Percentiles rank a stretch among this genome's conserved stretches.
phyloP scores from a whole-genome alignment of 1,139 yeast species.

The Protomyces pachydermus region DNA sequence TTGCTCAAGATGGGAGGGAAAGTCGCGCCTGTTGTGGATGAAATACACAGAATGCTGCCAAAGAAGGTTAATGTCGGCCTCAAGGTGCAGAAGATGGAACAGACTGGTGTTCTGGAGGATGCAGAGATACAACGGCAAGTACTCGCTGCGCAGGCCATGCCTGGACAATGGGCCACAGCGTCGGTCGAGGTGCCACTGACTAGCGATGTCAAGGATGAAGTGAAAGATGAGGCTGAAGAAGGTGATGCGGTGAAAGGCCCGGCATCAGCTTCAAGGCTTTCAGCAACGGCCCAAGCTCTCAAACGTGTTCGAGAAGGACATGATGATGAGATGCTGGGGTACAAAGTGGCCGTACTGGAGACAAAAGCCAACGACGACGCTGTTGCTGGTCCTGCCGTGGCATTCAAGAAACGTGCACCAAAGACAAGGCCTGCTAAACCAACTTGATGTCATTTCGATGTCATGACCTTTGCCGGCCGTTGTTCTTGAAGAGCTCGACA shows the following conservation, averaged over 20 bases:
- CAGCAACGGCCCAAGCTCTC: not conserved
- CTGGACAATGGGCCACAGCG: slow-evolving; percentile 12
- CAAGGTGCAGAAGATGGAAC: not conserved
- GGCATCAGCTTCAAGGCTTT: not conserved
- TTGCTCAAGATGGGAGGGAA: slow-evolving; percentile 22
- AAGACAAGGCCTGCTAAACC: not conserved
- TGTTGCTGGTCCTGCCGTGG: slow-evolving; percentile 1
- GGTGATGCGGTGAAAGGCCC: not conserved
- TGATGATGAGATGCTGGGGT: slow-evolving; percentile 8
- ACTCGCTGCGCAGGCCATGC: slow-evolving; percentile 22
- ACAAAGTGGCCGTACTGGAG: slow-evolving; percentile 5
- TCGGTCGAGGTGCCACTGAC: not conserved
- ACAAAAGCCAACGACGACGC: not conserved
- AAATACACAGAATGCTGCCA: not conserved
- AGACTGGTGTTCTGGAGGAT: slow-evolving; percentile 6
- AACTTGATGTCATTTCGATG: not conserved
- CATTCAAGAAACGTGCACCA: slow-evolving; percentile 15
- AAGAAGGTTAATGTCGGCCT: slow-evolving; percentile 8
- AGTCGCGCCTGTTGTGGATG: not conserved
- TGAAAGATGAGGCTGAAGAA: not conserved
- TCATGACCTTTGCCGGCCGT: no score
- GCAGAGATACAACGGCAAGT: slow-evolving; percentile 10
- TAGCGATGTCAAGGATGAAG: not conserved
- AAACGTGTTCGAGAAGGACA: slow-evolving; percentile 18
- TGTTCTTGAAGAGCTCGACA: no score